Evolutionary conservation across 2,329 filamentous ascomycete genomes (phyloP), one percentile per base, ranked within the genome.

Genomic region (Hirsutella minnesotensis): DNA sequence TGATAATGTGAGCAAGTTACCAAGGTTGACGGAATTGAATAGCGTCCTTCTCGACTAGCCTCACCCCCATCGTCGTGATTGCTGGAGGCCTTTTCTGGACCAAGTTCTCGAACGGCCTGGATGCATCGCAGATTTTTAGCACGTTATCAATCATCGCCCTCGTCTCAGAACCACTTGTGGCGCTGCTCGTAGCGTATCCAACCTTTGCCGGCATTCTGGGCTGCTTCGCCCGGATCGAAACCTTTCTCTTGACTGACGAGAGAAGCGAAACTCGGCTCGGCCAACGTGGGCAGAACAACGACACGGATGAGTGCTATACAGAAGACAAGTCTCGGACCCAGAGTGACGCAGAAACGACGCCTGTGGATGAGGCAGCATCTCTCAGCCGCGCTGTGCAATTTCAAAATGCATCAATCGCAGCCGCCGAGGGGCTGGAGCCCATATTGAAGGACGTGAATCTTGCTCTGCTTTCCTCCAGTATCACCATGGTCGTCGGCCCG

Each of bases 371-470:
- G n/a, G n/a, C n/a, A 3, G 33, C 29, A 10, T 31, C 29, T 31
- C 8, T n/a, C 3, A 8, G 9, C 33, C 9, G 18, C 70, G 59
- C 1, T 65, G 70, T 9, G 60, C 56, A 44, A 67, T 64, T 67
- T 62, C 45, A 71, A 70, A 22, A 72, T 51, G n/a, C 57, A 45
- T 5, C 67, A 65, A 34, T 56, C 53, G 42, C 60, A 59, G 8
- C 64, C 63, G 1, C 60, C 57, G 8, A 67, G 49, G 1, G 52
- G 46, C 20, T 60, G 53, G 22, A 62, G 58, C 16, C 70, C 51
- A 1, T 51, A 39, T 34, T 48, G 4, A 16, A 36, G 5, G 19
- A 40, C 12, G 31, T 45, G 15, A 38, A 34, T 13, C 13, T 49
- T 12, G 37, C 27, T 2, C 9, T 49, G 7, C n/a, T 13, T 5